These are phyloP conservation scores for Aspergillus fijiensis DNA, from an alignment of 2,329 filamentous ascomycete species.

Conservation along the genomic window DNA sequence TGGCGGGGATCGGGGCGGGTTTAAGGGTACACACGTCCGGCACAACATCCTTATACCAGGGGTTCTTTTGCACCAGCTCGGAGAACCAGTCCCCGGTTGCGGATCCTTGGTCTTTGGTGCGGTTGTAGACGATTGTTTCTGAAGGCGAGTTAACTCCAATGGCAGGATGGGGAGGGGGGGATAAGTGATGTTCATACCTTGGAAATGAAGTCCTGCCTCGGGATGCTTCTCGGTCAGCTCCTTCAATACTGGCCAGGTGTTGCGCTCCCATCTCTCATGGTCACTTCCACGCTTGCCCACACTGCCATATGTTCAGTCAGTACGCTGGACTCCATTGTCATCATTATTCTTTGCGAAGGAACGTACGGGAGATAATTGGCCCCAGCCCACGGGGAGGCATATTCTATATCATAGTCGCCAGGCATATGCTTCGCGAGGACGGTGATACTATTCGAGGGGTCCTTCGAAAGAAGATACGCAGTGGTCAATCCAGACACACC, in stretches of 20 bases:
- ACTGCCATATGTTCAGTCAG: constrained; percentile 20
- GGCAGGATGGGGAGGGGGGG: background rate
- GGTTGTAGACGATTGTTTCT: constrained; percentile 57
- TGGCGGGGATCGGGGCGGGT: background rate
- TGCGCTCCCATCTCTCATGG: constrained; percentile 56
- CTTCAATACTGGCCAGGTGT: constrained; percentile 64
- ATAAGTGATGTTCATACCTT: constrained; percentile 50
- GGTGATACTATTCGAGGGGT: constrained; percentile 60
- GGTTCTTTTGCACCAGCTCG: constrained; percentile 64
- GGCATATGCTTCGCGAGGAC: constrained; percentile 87
- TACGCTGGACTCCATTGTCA: background rate
- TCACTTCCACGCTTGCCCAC: constrained; percentile 40
- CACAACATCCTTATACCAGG: constrained; percentile 72
- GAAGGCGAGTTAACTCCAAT: background rate
- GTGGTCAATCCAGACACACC: constrained; percentile 67
- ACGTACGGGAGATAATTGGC: constrained; percentile 74
- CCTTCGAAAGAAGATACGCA: constrained; percentile 60
- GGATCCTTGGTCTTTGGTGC: constrained; percentile 62
- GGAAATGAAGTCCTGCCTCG: constrained; percentile 78
- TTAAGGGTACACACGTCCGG: constrained; percentile 56
- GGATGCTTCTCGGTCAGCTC: constrained; percentile 63
- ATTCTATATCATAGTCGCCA: constrained; percentile 88
- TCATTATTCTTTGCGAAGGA: background rate
- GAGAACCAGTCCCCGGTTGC: constrained; percentile 61
- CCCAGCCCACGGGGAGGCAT: constrained; percentile 85